Base-by-base conservation (phyloP, 2,329 filamentous ascomycete species). In the Alternaria triticina region DNA sequence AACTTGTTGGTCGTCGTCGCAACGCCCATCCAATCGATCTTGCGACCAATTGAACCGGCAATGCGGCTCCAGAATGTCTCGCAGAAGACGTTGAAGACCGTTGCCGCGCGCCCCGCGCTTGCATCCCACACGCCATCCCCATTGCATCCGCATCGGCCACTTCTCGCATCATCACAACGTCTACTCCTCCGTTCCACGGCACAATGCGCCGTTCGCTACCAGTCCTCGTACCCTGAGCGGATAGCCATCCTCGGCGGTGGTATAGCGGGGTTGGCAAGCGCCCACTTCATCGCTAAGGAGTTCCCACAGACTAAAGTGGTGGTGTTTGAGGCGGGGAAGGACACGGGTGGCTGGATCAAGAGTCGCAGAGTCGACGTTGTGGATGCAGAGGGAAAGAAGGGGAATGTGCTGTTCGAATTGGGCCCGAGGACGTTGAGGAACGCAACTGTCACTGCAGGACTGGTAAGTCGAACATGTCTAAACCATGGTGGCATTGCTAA, bases 321-420 rank as follows among this genome's bases (percentile, higher is more conserved):
- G 0, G 76, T 99, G 10, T 97, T 93, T 79, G 96, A 99, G 78
- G 86, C 86, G 20, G 86, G 84, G 27, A 77, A 86, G 22, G 85
- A 88, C 20, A 78, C 95, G 1, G 96, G 96, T 46, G 96, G 96
- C 49, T 98, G 94, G 94, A 84, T 98, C 44, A 83, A 89, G 66
- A 93, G 91, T 2, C 86, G 90, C 68, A 82, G 82, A 54, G 84
- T 91, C 12, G 79, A 87, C 1, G 86, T 91, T 10, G 84, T 86
- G 40, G 91, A 88, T 15, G 84, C 85, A 22, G 80, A 62, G 23
- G 61, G 61, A 15, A 56, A 50, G 33, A 17, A 40, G 17, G 61
- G 57, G 5, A 58, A 85, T 52, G 86, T 97, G 33, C 80, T 92
- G 27, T 93, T 98, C 73, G 95, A 99, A 82, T 87, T 88, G 69